Percentiles rank a stretch among this genome's conserved stretches.
phyloP scores from a whole-genome alignment of 2,329 filamentous ascomycete species.

The Keithomyces neogunnii region DNA sequence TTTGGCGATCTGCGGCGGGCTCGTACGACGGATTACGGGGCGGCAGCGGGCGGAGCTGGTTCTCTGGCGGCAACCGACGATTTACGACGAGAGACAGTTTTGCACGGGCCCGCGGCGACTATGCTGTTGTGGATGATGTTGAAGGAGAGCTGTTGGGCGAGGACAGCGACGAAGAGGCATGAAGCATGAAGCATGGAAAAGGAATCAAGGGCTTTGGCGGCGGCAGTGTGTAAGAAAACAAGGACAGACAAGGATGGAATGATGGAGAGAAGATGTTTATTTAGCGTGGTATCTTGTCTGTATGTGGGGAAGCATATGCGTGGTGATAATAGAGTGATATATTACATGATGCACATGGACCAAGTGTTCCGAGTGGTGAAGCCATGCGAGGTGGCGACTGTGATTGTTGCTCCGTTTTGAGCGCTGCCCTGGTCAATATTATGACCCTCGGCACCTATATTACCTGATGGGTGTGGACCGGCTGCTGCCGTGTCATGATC shows the following conservation, averaged over 20 bases:
- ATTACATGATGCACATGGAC: not conserved
- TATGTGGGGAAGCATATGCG: conserved; percentile 2
- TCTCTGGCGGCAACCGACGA: conserved; percentile 52
- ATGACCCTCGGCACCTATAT: too few relatives aligned
- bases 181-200: conserved; percentile 4
- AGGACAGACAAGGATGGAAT: not conserved
- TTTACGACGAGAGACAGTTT: conserved; percentile 90
- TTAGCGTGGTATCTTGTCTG: not conserved
- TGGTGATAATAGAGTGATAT: conserved; percentile 3
- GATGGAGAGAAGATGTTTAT: not conserved
- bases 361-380: too few relatives aligned
- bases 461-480: too few relatives aligned
- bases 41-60: conserved; percentile 39
- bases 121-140: conserved; percentile 81
- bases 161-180: conserved; percentile 82
- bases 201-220: not conserved
- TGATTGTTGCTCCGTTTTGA: too few relatives aligned
- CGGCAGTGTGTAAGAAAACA: not conserved
- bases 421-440: too few relatives aligned
- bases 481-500: too few relatives aligned
- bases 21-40: conserved; percentile 41
- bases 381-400: too few relatives aligned
- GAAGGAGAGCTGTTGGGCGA: conserved; percentile 92
- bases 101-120: conserved; percentile 77
- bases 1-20: conserved; percentile 59